Base-by-base conservation (phyloP, 345 rosid species). In the Bruguiera sexangula region DNA sequence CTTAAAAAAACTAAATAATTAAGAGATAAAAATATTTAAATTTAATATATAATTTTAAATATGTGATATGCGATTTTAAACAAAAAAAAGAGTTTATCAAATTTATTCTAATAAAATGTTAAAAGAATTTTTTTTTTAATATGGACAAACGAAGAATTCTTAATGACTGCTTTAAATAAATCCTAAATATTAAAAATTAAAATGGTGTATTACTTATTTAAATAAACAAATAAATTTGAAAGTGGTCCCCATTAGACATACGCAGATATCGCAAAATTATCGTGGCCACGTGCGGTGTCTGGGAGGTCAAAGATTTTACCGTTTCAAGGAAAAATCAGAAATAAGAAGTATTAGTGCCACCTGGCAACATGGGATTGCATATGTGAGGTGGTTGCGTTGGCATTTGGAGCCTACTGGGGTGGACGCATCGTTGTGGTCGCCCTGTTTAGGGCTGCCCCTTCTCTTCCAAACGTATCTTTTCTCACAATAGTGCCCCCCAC, bases 231-330 rank as follows among this genome's bases (percentile, higher is more conserved):
- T 9, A 39, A 10, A 36, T 8, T 6, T 1, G 9, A 7, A 36
- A 8, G 39, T 6, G 8, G 39, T 31, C 5, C 32, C 32, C 5
- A 30, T 8, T 6, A 8, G 7, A 52, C 60, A 10, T 11, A 34
- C 54, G 10, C 52, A 36, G 8, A 2, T 30, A 67, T 55, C 70
- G 54, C 71, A 69, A 3, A 34, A 80, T 76, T 69, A 69, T 32
- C 75, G 73, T 73, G 63, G 71, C 76, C 79, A 77, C 79, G 81
- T 77, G 74, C 67, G 75, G 36, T 74, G 79, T 67, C 71, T 60
- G 68, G 65, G 31, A 65, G 74, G 79, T 79, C 77, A 75, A 75
- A 48, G 68, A 62, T 34, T 52, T 6, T 8, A 30, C 43, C 8
- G 37, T 24, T 20, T 19, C 4, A 43, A 63, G 7, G 2, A 46